A percentile compares a stretch with the other conserved stretches of the same genome.
phyloP scores from a whole-genome alignment of 2,329 filamentous ascomycete species.

The Fonsecaea pugnacius region DNA sequence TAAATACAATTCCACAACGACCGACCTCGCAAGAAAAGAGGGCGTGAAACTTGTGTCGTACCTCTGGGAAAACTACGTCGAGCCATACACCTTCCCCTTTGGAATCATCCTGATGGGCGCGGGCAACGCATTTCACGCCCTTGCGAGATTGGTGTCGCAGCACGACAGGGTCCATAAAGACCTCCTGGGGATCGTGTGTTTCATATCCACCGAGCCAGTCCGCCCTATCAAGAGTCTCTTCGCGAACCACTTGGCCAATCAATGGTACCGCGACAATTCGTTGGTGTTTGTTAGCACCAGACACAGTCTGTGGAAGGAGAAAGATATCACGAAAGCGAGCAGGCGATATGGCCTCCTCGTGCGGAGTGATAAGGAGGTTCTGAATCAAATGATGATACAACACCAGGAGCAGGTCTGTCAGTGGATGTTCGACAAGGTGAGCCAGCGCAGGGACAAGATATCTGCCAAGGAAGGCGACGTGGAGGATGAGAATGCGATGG shows the following conservation, averaged over 20 bases:
- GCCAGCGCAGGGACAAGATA: constrained; percentile 36
- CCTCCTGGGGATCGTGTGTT: constrained; percentile 76
- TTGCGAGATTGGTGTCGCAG: constrained; percentile 78
- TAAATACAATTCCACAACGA: constrained; percentile 40
- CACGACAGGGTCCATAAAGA: constrained; percentile 68
- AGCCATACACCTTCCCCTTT: constrained; percentile 54
- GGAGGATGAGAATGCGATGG: neutral
- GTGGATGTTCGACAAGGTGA: constrained; percentile 49
- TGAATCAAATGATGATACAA: constrained; percentile 62
- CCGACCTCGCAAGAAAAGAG: constrained; percentile 45
- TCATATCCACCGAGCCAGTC: constrained; percentile 74
- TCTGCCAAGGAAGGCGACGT: constrained; percentile 36
- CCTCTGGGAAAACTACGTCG: constrained; percentile 96
- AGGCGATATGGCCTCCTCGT: constrained; percentile 62
- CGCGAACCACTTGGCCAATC: constrained; percentile 68
- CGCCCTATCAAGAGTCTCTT: constrained; percentile 76
- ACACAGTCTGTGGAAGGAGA: constrained; percentile 77
- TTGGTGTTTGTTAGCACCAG: constrained; percentile 75
- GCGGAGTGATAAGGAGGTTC: constrained; percentile 47
- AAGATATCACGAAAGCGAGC: constrained; percentile 62
- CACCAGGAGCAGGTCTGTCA: constrained; percentile 57
- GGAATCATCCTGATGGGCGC: constrained; percentile 86
- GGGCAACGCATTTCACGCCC: constrained; percentile 83
- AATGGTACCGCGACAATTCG: constrained; percentile 85
- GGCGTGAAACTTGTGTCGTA: constrained; percentile 76